phyloP scores from a whole-genome alignment of 2,329 filamentous ascomycete genomes.

The Lasiodiplodia gonubiensis region DNA sequence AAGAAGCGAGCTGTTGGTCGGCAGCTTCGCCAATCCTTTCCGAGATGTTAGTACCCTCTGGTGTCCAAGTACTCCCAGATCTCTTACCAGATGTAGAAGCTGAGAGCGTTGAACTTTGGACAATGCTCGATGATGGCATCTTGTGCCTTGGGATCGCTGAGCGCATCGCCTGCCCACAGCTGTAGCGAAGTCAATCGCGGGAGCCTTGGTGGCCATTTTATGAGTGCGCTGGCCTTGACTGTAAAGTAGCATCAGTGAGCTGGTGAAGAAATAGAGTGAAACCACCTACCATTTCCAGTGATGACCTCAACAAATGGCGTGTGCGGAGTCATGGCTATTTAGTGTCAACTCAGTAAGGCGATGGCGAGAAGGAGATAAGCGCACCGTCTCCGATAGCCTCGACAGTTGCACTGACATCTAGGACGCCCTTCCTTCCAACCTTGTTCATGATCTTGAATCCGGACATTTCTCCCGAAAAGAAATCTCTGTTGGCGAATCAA shows the following conservation, averaged over 20 bases:
- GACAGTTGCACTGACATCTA: conserved; percentile 54
- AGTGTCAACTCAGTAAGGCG: not conserved
- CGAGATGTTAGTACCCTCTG: conserved; percentile 1
- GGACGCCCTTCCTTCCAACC: conserved; percentile 39
- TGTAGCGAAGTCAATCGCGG: conserved; percentile 64
- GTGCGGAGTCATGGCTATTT: conserved; percentile 53
- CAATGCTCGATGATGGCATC: conserved; percentile 63
- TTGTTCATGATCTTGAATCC: conserved; percentile 48
- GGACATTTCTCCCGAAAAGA: conserved; percentile 57
- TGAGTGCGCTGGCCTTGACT: conserved; percentile 60
- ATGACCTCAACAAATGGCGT: conserved; percentile 64
- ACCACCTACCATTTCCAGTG: conserved; percentile 55
- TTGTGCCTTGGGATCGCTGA: conserved; percentile 61
- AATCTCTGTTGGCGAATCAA: conserved; percentile 45
- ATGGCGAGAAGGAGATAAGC: conserved; percentile 30
- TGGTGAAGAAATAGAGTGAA: not conserved
- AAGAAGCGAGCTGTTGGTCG: conserved; percentile 64
- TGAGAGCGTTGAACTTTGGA: conserved; percentile 65
- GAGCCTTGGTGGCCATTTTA: conserved; percentile 65
- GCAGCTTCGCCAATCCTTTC: conserved; percentile 50
- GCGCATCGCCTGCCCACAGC: conserved; percentile 65
- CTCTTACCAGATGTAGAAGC: conserved; percentile 59
- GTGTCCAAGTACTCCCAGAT: conserved; percentile 30
- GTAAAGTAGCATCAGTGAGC: conserved; percentile 5
- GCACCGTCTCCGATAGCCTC: conserved; percentile 39